Percentiles rank a stretch among this genome's conserved stretches.
These are phyloP conservation scores for Kingdonia uniflora DNA, from an alignment of 164 flowering plant genomes.

Conservation along the genomic window DNA sequence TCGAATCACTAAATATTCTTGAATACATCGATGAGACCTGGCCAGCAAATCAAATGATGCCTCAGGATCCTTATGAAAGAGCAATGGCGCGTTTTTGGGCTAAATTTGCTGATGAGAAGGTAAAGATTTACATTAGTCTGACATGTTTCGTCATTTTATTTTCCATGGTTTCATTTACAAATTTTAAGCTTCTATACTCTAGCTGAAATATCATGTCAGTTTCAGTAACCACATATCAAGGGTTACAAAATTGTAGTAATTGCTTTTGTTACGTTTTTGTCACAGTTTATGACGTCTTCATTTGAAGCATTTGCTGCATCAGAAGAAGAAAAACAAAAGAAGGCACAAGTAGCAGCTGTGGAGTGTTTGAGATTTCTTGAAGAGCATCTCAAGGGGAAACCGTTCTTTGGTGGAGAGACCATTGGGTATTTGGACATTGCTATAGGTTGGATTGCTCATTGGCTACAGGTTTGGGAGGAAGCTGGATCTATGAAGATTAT, in stretches of 20 bases:
- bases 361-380: not conserved
- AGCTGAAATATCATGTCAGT: no score
- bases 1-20: conserved; percentile 1
- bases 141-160: no score
- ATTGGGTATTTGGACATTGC: not conserved
- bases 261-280: no score
- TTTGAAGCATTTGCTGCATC: not conserved
- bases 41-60: not conserved
- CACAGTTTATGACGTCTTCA: not conserved
- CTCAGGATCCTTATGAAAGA: conserved; percentile 3
- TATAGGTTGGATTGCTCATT: conserved; percentile 1
- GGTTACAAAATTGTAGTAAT: no score
- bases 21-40: conserved; percentile 6
- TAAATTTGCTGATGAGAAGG: not conserved
- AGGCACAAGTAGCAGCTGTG: not conserved
- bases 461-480: not conserved
- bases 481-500: not conserved
- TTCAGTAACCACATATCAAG: no score
- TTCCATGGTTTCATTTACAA: no score
- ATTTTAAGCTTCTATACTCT: no score
- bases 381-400: not conserved
- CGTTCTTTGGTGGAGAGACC: conserved; percentile 4
- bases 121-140: no score
- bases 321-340: conserved; percentile 3
- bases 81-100: conserved; percentile 5